Base-by-base conservation (phyloP, 768 basidiomycete species). In the Suillus spraguei region DNA sequence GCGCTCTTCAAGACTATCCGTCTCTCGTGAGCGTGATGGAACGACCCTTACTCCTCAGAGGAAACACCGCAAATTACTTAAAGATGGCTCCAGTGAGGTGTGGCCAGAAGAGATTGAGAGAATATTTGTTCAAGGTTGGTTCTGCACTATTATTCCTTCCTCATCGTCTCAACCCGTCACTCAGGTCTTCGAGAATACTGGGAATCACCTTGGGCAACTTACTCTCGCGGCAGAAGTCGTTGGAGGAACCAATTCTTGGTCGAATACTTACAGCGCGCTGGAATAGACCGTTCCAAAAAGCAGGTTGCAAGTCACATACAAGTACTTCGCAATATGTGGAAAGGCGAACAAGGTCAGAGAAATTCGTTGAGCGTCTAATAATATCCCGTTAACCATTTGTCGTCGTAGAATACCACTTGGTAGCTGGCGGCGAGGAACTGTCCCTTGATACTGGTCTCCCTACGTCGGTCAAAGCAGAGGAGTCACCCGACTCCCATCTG, bases 261-360 rank as follows among this genome's bases (percentile, higher is more conserved):
- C 72, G 90, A 92, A 66, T 89, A 90, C 70, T 85, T 94, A 64
- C 81, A 87, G 61, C 87, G 85, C 66, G 78, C 81, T 42, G 89
- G 88, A 61, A 84, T 94, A 71, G 82, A 82, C 33, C 87, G 92
- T 47, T 83, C 90, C 52, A 93, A 93, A 82, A 93, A 94, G 75
- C 92, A 94, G 74, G 92, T 94, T 66, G 92, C 92, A n/a, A 91
- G 89, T 74, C 92, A 94, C 70, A 90, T 94, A 60, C 92, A 94
- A 71, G 91, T 92, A 62, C 74, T 92, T 61, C 80, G 91, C 59
- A 93, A 93, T 71, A 93, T 93, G 91, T 92, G 90, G 91, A 92
- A 92, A 73, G 91, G 90, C 28, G 86, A 90, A 64, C 82, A 87
- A 80, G 88, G 91, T 90, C 63, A 39, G 79, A 24, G 67, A 20